Percentiles rank a stretch among this genome's conserved stretches.
Evolutionary conservation across 345 rosid species (phyloP).

Genomic region (Turritis glabra): DNA sequence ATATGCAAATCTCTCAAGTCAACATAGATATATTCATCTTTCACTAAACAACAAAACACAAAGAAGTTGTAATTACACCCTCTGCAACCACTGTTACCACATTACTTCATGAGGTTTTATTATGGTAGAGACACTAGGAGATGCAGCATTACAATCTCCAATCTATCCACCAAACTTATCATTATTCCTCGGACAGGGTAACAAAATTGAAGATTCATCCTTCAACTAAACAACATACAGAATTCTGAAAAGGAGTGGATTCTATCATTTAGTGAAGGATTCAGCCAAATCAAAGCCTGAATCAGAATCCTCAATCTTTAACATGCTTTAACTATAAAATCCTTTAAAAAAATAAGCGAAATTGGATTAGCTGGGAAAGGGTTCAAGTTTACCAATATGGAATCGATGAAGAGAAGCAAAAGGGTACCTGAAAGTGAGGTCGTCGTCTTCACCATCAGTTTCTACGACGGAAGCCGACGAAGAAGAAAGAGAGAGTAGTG

Average conservation of each 20-base stretch:
- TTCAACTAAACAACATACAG: neutral
- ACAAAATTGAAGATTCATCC: neutral
- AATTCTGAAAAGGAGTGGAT: neutral
- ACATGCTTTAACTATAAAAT: neutral
- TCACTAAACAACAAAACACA: neutral
- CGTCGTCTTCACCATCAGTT: constrained; percentile 36
- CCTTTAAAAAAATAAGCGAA: neutral
- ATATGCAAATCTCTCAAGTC: neutral
- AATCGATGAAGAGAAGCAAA: constrained; percentile 6
- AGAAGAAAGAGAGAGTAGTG: constrained; percentile 41
- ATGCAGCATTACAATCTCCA: neutral
- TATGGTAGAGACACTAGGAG: neutral
- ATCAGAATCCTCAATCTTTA: neutral
- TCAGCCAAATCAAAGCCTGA: too few species aligned
- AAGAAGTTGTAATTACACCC: neutral
- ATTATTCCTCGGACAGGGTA: neutral
- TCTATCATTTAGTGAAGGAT: too few species aligned
- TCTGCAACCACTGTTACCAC: neutral
- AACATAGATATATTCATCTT: neutral
- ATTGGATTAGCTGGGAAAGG: neutral
- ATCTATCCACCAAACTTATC: neutral
- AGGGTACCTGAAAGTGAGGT: constrained; percentile 50
- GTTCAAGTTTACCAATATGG: neutral
- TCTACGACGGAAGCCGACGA: constrained; percentile 44
- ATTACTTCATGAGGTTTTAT: neutral